These are phyloP conservation scores for Amaranthus palmeri DNA, from an alignment of 148 eudicot genomes.

Conservation along the genomic window DNA sequence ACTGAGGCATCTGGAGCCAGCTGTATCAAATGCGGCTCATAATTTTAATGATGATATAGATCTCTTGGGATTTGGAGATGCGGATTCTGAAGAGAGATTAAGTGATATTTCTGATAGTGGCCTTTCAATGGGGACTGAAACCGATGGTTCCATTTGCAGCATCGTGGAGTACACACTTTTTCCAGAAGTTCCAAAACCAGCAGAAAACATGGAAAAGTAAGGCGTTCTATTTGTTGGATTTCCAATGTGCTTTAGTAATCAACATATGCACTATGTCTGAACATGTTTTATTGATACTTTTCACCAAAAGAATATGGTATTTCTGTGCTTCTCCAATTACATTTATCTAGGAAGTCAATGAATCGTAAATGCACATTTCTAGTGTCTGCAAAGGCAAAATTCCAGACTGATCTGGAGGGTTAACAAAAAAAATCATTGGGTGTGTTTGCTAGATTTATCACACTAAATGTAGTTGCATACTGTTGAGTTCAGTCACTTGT, in stretches of 20 bases:
- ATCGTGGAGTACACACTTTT: slow-evolving; percentile 87
- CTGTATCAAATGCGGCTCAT: slow-evolving; percentile 36
- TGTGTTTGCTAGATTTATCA: too few relatives aligned
- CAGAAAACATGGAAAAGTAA: slow-evolving; percentile 51
- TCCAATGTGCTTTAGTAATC: neutral
- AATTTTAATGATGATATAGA: slow-evolving; percentile 55
- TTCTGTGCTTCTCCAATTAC: neutral
- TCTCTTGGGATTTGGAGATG: slow-evolving; percentile 76
- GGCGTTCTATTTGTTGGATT: slow-evolving; percentile 8
- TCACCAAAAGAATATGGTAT: neutral
- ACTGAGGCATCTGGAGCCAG: slow-evolving; percentile 35
- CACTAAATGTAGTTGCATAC: too few relatives aligned
- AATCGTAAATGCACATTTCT: neutral
- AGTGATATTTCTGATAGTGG: slow-evolving; percentile 97
- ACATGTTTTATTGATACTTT: neutral
- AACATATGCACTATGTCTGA: neutral
- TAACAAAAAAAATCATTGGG: too few relatives aligned
- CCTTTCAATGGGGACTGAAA: slow-evolving; percentile 95
- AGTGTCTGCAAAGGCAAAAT: neutral
- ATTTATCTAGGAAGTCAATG: neutral
- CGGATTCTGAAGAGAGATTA: slow-evolving; percentile 74
- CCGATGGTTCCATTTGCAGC: slow-evolving; percentile 83
- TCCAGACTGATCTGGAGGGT: too few relatives aligned
- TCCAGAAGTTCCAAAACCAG: slow-evolving; percentile 55
- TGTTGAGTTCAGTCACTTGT: too few relatives aligned